These are phyloP conservation scores for Trametes cubensis DNA, from an alignment of 768 basidiomycete species.

Conservation along the genomic window DNA sequence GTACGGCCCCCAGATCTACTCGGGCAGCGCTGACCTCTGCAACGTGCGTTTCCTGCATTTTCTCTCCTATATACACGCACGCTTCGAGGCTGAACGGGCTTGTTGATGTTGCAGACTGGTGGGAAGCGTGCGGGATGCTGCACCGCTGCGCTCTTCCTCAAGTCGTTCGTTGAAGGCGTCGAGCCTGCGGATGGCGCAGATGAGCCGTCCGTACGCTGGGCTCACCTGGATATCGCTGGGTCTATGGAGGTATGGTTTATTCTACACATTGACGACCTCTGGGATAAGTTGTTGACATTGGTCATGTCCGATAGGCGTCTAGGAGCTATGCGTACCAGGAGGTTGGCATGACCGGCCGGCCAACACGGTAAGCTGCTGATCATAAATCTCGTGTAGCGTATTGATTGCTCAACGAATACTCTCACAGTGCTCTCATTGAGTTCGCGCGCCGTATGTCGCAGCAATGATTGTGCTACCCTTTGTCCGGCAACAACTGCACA, in stretches of 20 bases:
- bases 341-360: slow-evolving; percentile 79
- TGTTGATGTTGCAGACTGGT: slow-evolving; percentile 51
- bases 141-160: slow-evolving; percentile 88
- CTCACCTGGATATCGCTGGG: slow-evolving; percentile 85
- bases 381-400: no score
- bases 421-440: slow-evolving; percentile 11
- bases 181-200: slow-evolving; percentile 60
- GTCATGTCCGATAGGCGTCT: slow-evolving; percentile 43
- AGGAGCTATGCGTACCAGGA: slow-evolving; percentile 63
- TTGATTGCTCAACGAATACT: not conserved
- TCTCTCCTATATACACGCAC: not conserved
- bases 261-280: not conserved
- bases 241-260: slow-evolving; percentile 62
- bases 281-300: not conserved
- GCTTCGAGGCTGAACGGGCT: not conserved
- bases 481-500: not conserved
- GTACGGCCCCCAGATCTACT: slow-evolving; percentile 74
- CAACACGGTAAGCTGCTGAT: slow-evolving; percentile 59
- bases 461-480: not conserved
- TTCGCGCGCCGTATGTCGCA: slow-evolving; percentile 15
- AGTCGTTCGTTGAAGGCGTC: slow-evolving; percentile 77
- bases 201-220: slow-evolving; percentile 67
- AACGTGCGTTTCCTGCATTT: slow-evolving; percentile 49
- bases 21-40: slow-evolving; percentile 79
- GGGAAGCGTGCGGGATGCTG: slow-evolving; percentile 72